Evolutionary conservation across 768 basidiomycete genomes (phyloP).

Genomic region (Erythrobasidium yunnanense): DNA sequence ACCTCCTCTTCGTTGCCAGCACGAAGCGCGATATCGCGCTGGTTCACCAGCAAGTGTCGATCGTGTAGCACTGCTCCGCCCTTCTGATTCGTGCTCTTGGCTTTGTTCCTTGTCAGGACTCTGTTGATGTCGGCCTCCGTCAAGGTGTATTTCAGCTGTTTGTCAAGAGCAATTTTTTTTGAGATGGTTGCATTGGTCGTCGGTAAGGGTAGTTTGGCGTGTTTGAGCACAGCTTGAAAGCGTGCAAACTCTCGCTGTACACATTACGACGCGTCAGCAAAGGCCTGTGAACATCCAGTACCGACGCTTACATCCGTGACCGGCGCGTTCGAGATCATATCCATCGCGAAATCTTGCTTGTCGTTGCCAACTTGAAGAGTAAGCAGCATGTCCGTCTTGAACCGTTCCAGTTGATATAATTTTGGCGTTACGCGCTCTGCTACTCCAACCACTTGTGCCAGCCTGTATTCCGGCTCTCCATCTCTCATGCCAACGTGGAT

Average conservation of each 20-base stretch:
- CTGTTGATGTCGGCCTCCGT: constrained; percentile 14
- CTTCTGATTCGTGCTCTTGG: background rate
- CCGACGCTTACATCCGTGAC: constrained; percentile 59
- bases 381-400: constrained; percentile 50
- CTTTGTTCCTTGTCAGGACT: constrained; percentile 22
- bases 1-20: background rate
- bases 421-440: background rate
- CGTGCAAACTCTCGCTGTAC: constrained; percentile 54
- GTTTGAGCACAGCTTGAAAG: background rate
- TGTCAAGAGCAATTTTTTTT: background rate
- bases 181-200: background rate
- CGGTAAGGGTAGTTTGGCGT: background rate
- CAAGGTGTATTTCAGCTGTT: background rate
- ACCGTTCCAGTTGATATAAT: constrained; percentile 30
- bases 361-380: constrained; percentile 68
- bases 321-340: constrained; percentile 67
- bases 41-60: background rate
- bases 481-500: constrained; percentile 52
- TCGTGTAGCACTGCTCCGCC: constrained; percentile 5
- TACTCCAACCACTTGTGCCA: constrained; percentile 65
- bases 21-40: constrained; percentile 20
- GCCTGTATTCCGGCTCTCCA: constrained; percentile 57
- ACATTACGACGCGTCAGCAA: constrained; percentile 37
- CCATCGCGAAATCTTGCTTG: constrained; percentile 58
- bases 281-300: constrained; percentile 24